Evolutionary conservation across 805 yeast genomes (phyloP), one percentile per base, ranked within the genome.

Genomic region (Kodamaea sagamina): DNA sequence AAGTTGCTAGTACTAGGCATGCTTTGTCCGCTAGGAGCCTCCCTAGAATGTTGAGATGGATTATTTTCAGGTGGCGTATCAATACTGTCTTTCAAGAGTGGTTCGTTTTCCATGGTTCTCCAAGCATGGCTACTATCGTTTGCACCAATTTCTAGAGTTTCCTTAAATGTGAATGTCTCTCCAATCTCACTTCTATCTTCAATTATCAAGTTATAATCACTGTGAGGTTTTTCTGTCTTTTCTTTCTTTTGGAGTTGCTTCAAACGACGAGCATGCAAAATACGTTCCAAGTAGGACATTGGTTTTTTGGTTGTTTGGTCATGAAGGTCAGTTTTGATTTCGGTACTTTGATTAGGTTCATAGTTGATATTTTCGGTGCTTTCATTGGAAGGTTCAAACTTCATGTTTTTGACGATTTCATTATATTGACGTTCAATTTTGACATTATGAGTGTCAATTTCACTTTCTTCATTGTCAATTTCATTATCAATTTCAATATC

Each of bases 251-350:
- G 13, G 8, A 25, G 16, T 17, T 40, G 43, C 12, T 35, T 24
- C 27, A 35, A 12, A 21, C 27, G 26, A 24, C 40, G 40, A 3
- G 44, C 44, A 22, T 28, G 31, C 16, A 41, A 24, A 15, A 41
- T 41, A 4, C 44, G 34, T 17, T 41, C 44, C 17, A 41, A 36
- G 27, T 41, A 41, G 6, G 44, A 41, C 44, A 41, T 35, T 18
- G 32, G 41, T 3, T 29, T 41, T 12, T 29, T 29, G 3, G 10
- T n/a, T n/a, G n/a, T n/a, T n/a, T n/a, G n/a, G n/a, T n/a, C n/a
- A n/a, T n/a, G n/a, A n/a, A n/a, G n/a, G n/a, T n/a, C n/a, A n/a
- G n/a, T n/a, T 41, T 36, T 25, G n/a, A 9, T 22, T 17, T 8
- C 31, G 15, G 31, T n/a, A n/a, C n/a, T n/a, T n/a, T n/a, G n/a